Evolutionary conservation across 164 flowering plant species (phyloP), one percentile per base, ranked within the genome.

Genomic region (Litsea cubeba): DNA sequence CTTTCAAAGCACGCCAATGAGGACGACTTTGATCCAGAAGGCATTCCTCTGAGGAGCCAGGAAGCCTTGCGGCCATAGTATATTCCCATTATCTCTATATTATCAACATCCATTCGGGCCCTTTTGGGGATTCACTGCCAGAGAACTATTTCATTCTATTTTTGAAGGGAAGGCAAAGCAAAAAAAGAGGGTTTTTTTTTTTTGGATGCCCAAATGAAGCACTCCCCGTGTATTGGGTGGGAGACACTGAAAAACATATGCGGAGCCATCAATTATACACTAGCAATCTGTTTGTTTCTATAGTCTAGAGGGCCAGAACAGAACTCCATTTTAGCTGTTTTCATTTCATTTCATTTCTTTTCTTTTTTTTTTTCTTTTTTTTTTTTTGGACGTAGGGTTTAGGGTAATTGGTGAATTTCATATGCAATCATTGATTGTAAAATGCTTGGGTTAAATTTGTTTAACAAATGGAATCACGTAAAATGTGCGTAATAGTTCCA

Each of bases 21-120:
- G 70, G 85, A 84, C 68, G 81, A 74, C 23, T 82, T 74, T 76
- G 76, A 71, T 65, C 46, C 77, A 2, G 87, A 87, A 79, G 86
- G 77, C 23, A 84, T 83, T 32, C 87, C 88, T 71, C 82, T 87
- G 46, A 70, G 85, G 77, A 68, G 76, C 58, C 85, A 77, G 35
- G 89, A 85, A 5, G 70, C 84, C 25, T 63, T 54, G 51, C 63
- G 82, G 35, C 72, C 75, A 0, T 77, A 68, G 57, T 62, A 14
- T 12, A 69, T 62, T 65, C 65, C 8, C 28, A 51, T 76, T 50
- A 32, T 68, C 62, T 63, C 25, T 15, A 49, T 50, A 35, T 25
- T 69, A 15, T 15, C 58, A 23, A 24, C 60, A 62, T 24, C 22
- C 50, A 26, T 64, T 57, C 65, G 46, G 69, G 73, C 35, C 30